Conservation (phyloP, 495 filamentous ascomycete species). For the Penicillium daleae region DNA sequence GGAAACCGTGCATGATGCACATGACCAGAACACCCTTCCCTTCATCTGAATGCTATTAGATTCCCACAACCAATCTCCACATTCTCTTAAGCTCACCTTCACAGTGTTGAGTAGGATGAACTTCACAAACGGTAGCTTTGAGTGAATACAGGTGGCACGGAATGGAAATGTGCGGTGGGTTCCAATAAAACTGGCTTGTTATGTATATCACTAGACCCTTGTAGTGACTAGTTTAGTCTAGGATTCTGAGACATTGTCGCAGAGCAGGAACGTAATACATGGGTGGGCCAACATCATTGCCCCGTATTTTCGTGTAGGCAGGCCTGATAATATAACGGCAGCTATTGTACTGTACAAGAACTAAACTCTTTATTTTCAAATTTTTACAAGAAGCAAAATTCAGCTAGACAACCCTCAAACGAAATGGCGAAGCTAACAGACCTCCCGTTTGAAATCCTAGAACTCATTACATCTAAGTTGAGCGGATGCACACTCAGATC, state of each 20-base stretch:
- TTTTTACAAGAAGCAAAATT: neutral
- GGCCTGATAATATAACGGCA: neutral
- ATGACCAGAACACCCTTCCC: neutral
- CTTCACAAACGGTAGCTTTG: neutral
- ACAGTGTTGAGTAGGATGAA: neutral
- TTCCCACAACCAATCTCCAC: neutral
- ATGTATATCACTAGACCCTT: neutral
- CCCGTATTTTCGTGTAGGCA: too few species aligned
- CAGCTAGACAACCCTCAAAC: neutral
- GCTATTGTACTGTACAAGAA: neutral
- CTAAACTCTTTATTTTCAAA: neutral
- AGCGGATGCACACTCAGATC: neutral
- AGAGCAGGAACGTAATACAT: too few species aligned
- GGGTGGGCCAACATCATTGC: too few species aligned
- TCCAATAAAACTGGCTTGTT: neutral
- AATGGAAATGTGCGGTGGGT: neutral
- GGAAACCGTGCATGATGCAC: neutral
- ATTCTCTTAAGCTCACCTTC: neutral
- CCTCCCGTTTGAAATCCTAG: neutral
- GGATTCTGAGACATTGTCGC: constrained; percentile 2
- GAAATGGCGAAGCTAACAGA: neutral
- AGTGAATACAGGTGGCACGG: neutral
- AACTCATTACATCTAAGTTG: neutral
- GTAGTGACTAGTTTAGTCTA: neutral
- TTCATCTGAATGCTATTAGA: neutral